A percentile compares a stretch with the other conserved stretches of the same genome.
Evolutionary conservation across 1,284 basidiomycete species (phyloP).

Genomic region (Apiotrichum sp.): DNA sequence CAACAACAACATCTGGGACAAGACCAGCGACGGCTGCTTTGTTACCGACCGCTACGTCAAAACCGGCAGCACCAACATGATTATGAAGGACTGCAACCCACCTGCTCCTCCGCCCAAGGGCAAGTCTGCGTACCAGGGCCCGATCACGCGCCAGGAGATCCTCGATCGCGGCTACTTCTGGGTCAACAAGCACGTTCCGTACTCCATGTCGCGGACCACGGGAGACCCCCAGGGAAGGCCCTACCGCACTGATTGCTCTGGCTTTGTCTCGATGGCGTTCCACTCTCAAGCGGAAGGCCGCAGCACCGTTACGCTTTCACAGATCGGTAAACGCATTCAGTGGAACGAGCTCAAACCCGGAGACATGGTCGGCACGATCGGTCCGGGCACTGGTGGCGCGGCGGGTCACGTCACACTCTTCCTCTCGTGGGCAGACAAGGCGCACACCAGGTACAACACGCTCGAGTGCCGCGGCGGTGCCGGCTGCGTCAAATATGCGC

Average conservation of each 20-base stretch:
- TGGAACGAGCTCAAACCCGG: neutral
- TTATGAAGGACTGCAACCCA: neutral
- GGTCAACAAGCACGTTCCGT: neutral
- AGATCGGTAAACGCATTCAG: neutral
- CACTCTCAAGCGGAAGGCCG: neutral
- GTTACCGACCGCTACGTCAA: neutral
- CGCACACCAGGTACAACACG: neutral
- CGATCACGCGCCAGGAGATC: neutral
- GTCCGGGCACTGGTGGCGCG: neutral
- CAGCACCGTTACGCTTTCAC: neutral
- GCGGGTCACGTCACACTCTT: neutral
- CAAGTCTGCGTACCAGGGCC: neutral
- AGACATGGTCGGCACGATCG: neutral
- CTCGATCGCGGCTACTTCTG: neutral
- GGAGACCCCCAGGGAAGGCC: neutral
- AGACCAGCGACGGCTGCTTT: conserved; percentile 3
- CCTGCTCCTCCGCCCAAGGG: neutral
- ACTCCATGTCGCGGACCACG: neutral
- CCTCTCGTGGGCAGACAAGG: neutral
- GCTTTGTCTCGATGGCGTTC: neutral
- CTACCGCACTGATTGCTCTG: neutral
- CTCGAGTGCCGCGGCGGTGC: neutral
- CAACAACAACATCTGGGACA: conserved; percentile 2
- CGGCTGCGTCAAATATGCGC: neutral
- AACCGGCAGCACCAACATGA: neutral